Conservation (phyloP, 139 green algal species). For the Desmodesmus armatus region DNA sequence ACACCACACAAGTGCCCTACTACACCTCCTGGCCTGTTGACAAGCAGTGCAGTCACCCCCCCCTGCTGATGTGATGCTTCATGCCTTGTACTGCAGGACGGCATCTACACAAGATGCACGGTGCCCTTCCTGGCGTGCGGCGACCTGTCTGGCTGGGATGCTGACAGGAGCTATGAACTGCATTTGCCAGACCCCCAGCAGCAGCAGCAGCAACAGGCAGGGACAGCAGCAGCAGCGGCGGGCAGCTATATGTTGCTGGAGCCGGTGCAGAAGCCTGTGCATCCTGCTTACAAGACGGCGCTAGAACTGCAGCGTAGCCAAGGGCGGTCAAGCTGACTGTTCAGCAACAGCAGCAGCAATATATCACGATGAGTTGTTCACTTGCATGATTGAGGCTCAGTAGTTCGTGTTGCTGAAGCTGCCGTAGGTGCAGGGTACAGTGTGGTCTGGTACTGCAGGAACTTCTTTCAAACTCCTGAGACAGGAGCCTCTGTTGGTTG, state of each 20-base stretch:
- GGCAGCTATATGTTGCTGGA: conserved; percentile 66
- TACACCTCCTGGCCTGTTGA: too few relatives aligned
- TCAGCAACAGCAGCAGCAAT: conserved; percentile 32
- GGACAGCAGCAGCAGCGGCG: background rate
- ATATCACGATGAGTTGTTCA: background rate
- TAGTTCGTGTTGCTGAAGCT: background rate
- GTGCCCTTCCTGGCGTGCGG: conserved; percentile 96
- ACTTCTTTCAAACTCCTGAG: too few relatives aligned
- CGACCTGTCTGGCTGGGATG: conserved; percentile 91
- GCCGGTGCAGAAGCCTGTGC: conserved; percentile 90
- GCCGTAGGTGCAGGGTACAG: too few relatives aligned
- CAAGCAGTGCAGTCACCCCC: too few relatives aligned
- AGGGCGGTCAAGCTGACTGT: conserved; percentile 11
- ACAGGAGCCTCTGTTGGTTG: too few relatives aligned
- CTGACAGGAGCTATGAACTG: conserved; percentile 91
- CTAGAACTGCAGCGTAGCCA: conserved; percentile 53
- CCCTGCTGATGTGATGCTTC: background rate
- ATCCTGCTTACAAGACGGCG: conserved; percentile 86
- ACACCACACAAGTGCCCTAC: too few relatives aligned
- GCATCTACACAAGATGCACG: background rate
- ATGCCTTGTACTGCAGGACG: background rate
- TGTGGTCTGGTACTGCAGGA: too few relatives aligned
- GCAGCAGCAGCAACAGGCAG: conserved; percentile 11
- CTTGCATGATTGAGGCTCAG: background rate
- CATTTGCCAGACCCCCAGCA: conserved; percentile 32